Percentiles rank a stretch among this genome's conserved stretches.
These are phyloP conservation scores for Neofusicoccum ribis DNA, from an alignment of 2,329 filamentous ascomycete species.

Conservation along the genomic window DNA sequence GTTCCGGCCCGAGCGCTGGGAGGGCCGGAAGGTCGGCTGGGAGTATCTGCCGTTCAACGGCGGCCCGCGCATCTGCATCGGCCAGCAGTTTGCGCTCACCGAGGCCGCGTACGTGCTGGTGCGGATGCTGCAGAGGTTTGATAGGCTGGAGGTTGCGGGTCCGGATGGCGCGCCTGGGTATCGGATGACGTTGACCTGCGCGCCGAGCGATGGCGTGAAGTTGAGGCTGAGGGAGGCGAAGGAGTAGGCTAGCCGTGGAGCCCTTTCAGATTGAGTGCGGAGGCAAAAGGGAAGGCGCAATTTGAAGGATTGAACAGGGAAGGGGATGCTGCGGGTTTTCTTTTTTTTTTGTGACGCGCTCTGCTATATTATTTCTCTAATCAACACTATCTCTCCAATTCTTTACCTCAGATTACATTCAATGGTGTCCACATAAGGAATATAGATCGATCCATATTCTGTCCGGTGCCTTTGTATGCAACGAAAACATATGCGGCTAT, in stretches of 20 bases:
- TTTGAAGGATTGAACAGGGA: no score
- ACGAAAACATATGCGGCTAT: no score
- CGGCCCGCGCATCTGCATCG: conserved; percentile 39
- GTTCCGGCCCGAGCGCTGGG: conserved; percentile 53
- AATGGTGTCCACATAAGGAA: no score
- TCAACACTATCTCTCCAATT: no score
- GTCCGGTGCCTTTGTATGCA: no score
- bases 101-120: conserved; percentile 23
- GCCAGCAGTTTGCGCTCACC: conserved; percentile 29
- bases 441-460: no score
- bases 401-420: no score
- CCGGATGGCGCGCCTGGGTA: not conserved
- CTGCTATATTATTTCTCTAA: no score
- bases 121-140: conserved; percentile 25
- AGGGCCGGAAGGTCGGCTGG: conserved; percentile 36
- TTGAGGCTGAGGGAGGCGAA: conserved; percentile 29
- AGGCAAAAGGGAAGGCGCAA: no score
- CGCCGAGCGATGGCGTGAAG: conserved; percentile 35
- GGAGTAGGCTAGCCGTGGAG: not conserved
- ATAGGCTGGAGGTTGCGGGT: conserved; percentile 24
- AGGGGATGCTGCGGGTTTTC: no score
- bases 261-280: no score
- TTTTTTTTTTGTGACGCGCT: no score
- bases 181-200: conserved; percentile 29
- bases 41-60: conserved; percentile 43